phyloP scores from a whole-genome alignment of 208 protist genomes.

The Leishmania aethiopica region DNA sequence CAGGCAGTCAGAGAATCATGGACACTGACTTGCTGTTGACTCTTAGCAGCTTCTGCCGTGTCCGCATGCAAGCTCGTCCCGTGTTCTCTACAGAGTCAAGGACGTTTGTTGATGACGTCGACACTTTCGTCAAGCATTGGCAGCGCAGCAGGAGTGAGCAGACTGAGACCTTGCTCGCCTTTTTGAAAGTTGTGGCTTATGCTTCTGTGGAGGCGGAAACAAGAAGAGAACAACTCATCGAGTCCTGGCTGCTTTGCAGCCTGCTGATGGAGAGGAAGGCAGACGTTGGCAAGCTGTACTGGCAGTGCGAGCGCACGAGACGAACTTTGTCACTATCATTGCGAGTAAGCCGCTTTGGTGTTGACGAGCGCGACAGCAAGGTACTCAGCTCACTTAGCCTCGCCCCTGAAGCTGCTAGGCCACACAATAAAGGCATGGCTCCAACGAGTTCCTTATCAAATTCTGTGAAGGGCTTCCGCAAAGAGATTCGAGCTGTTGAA shows the following conservation, averaged over 20 bases:
- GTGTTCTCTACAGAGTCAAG: neutral
- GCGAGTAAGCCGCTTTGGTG: neutral
- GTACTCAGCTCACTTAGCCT: neutral
- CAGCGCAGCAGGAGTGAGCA: neutral
- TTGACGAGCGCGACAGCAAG: neutral
- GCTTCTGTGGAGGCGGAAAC: neutral
- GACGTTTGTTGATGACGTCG: neutral
- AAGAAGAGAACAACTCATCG: neutral
- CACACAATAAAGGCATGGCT: neutral
- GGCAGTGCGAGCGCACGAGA: neutral
- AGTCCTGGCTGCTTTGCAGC: slow-evolving; percentile 5
- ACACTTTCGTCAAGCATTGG: neutral
- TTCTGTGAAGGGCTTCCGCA: neutral
- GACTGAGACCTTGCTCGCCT: neutral
- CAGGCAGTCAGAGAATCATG: neutral
- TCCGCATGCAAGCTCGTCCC: slow-evolving; percentile 9
- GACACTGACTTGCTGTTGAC: neutral
- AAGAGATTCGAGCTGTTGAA: neutral
- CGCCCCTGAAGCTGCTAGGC: neutral
- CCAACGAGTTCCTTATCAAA: neutral
- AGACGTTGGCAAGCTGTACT: slow-evolving; percentile 2
- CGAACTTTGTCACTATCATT: neutral
- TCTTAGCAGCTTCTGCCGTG: slow-evolving; percentile 11
- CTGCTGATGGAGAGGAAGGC: neutral
- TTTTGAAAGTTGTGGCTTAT: neutral